Base-by-base conservation (phyloP, 305 asterid genomes). In the Solanum aculeatissimum region DNA sequence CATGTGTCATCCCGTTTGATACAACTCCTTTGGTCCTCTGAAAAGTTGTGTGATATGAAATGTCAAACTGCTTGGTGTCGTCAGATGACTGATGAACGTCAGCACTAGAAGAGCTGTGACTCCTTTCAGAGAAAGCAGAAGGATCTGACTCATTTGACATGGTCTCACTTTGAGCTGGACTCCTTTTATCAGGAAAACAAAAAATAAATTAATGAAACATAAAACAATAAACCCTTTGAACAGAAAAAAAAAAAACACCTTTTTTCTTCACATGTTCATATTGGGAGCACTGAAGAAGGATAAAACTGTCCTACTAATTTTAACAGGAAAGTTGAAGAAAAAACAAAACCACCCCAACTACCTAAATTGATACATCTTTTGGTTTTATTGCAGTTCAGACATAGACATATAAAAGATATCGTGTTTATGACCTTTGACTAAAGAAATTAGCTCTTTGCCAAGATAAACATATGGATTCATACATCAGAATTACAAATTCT, bases 91-190 rank as follows among this genome's bases (percentile, higher is more conserved):
- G 88, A 81, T 57, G 89, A 87, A 82, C 74, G 82, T 92, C 95
- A 57, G 85, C 81, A 82, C 70, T 87, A 12, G 79, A 25, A 80
- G 85, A 85, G 82, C 85, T 84, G 60, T 74, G 90, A 86, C 88
- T 89, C 88, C 86, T 85, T 69, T 90, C 97, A 38, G 94, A 91
- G 83, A 89, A 92, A 87, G 88, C 94, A 49, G 93, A 85, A 80
- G 97, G 97, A 86, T 93, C 95, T 65, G 94, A 85, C 85, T 92
- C 97, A 87, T 88, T 92, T 7, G 94, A 93, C 74, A 92, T 53
- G 80, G 92, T 87, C 35, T 88, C 97, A 75, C 97, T 93, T 71
- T 90, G 94, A 54, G 89, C 91, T 77, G 95, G 96, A 89, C 95
- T 95, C 98, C 98, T 95, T 85, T n/a, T 25, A 58, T 70, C 79